Percentiles rank a stretch among this genome's conserved stretches.
Conservation (phyloP, 352 stramenopile species). For the Globisporangium viniferum region DNA sequence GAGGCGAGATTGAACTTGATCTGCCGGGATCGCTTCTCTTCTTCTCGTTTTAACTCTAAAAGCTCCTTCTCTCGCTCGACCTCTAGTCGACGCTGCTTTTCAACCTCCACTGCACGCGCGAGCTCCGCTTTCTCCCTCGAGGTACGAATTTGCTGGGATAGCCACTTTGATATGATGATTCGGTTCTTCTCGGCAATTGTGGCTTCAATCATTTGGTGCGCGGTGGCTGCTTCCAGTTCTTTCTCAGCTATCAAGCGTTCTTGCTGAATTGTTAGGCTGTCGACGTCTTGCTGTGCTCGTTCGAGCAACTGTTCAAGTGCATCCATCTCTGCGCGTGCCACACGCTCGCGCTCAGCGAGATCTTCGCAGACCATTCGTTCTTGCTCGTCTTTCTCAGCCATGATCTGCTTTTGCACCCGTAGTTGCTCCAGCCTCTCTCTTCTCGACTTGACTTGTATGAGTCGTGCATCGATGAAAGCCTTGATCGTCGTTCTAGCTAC, state of each 20-base stretch:
- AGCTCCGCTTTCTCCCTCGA: not conserved
- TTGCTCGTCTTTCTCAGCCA: constrained; percentile 32
- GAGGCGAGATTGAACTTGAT: constrained; percentile 14
- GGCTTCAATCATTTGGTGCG: constrained; percentile 11
- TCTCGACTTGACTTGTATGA: constrained; percentile 16
- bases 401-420: constrained; percentile 15
- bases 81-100: constrained; percentile 2
- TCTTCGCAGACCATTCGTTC: constrained; percentile 41
- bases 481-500: constrained; percentile 33
- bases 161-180: constrained; percentile 31
- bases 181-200: constrained; percentile 26
- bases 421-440: constrained; percentile 17
- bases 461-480: constrained; percentile 27
- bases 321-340: constrained; percentile 8
- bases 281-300: constrained; percentile 21
- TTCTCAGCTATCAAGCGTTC: constrained; percentile 24
- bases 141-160: constrained; percentile 23
- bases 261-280: constrained; percentile 18
- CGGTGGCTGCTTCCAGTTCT: constrained; percentile 13
- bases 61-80: constrained; percentile 8
- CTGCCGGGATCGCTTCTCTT: constrained; percentile 10
- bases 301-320: constrained; percentile 23
- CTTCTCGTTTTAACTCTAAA: constrained; percentile 1
- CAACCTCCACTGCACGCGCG: not conserved
- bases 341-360: constrained; percentile 21